Conservation (phyloP, 2,329 filamentous ascomycete species). For the Lachnellula arida region DNA sequence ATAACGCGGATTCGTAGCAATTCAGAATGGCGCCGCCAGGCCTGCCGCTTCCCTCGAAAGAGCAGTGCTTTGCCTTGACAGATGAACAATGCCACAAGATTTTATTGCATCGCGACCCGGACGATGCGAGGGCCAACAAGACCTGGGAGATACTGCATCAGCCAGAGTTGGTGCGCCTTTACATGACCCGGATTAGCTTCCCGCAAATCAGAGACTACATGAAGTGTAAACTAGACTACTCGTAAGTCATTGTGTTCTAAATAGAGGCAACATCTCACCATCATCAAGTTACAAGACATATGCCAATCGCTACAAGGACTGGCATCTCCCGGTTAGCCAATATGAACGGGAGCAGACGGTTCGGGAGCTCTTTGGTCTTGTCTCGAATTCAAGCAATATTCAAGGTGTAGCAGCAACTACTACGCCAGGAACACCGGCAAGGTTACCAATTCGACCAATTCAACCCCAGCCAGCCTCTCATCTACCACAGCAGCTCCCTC, state of each 20-base stretch:
- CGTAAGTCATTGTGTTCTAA: constrained; percentile 12
- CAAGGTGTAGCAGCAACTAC: neutral
- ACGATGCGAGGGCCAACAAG: constrained; percentile 16
- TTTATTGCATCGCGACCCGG: constrained; percentile 19
- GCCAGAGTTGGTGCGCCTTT: constrained; percentile 23
- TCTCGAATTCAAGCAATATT: constrained; percentile 11
- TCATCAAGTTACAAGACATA: constrained; percentile 25
- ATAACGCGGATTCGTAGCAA: neutral
- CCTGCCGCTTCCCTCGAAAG: constrained; percentile 18
- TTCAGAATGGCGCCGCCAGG: constrained; percentile 7
- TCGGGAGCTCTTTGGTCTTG: constrained; percentile 18
- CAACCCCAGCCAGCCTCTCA: constrained; percentile 9
- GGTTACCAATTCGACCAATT: constrained; percentile 11
- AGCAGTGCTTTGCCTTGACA: constrained; percentile 23
- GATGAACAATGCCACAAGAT: constrained; percentile 24
- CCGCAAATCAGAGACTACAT: constrained; percentile 22
- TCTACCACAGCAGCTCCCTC: neutral
- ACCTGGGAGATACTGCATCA: constrained; percentile 23
- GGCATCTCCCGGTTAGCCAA: constrained; percentile 21
- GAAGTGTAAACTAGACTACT: constrained; percentile 22
- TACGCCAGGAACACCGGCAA: constrained; percentile 1
- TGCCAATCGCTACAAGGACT: constrained; percentile 24
- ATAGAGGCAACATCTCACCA: constrained; percentile 2
- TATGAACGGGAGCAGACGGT: constrained; percentile 20
- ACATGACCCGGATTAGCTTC: constrained; percentile 27